Conservation (phyloP, 2,329 filamentous ascomycete species). For the Colletotrichum brevisporum region DNA sequence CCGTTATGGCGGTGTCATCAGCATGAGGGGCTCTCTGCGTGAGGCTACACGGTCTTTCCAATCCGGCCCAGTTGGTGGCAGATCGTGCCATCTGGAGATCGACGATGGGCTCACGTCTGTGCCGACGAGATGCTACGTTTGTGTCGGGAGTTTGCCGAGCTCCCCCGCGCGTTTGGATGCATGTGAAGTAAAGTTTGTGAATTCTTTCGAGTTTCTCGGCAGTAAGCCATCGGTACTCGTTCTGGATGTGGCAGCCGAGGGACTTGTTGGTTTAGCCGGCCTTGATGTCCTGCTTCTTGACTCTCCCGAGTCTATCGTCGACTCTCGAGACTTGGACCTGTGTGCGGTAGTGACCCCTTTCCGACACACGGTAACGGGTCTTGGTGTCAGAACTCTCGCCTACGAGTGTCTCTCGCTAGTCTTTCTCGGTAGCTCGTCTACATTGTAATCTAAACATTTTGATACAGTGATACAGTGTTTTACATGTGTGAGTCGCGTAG, state of each 20-base stretch:
- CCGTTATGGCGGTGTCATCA: not conserved
- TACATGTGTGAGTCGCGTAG: no score
- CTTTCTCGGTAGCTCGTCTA: not conserved
- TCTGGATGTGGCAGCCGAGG: no score
- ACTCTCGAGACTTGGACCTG: no score
- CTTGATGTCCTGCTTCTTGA: no score
- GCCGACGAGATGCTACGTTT: not conserved
- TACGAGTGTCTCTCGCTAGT: not conserved
- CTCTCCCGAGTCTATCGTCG: no score
- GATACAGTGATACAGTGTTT: constrained; percentile 12
- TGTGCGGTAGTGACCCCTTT: no score
- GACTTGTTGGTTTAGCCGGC: no score
- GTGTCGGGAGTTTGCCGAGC: not conserved
- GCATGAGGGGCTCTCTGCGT: not conserved
- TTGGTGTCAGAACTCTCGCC: no score
- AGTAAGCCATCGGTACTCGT: no score
- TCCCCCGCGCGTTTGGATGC: not conserved
- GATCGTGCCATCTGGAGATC: constrained; percentile 5
- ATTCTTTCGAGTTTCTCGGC: not conserved
- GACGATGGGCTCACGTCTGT: constrained; percentile 2
- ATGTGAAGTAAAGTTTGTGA: not conserved
- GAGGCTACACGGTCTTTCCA: constrained; percentile 1
- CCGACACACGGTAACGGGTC: no score
- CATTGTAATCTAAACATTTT: not conserved
- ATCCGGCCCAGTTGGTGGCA: not conserved